Percentiles rank a stretch among this genome's conserved stretches.
phyloP scores from a whole-genome alignment of 2,329 filamentous ascomycete genomes.

The Lecanicillium sp. region DNA sequence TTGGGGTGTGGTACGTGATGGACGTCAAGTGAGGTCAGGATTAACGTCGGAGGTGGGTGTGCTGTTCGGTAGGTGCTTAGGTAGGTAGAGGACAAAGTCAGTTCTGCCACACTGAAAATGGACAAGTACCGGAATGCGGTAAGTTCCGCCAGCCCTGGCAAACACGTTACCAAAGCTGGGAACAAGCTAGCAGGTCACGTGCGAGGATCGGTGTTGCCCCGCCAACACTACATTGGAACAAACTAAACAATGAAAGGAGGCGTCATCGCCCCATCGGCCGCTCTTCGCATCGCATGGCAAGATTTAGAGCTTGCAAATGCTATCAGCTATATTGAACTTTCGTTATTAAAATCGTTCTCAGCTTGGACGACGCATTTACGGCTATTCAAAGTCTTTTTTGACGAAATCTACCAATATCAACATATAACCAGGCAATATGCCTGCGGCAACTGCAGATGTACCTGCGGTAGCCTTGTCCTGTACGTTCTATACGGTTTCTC shows the following conservation, averaged over 20 bases:
- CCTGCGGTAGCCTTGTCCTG: slow-evolving; percentile 63
- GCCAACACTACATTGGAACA: slow-evolving; percentile 3
- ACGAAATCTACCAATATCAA: too few relatives aligned
- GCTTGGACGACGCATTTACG: background rate
- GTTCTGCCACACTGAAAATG: slow-evolving; percentile 7
- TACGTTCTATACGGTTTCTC: slow-evolving; percentile 19
- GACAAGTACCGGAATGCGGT: slow-evolving; percentile 3
- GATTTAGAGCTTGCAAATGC: slow-evolving; percentile 1
- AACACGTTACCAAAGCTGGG: slow-evolving; percentile 9
- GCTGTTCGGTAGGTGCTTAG: too few relatives aligned
- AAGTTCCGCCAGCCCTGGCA: slow-evolving; percentile 7
- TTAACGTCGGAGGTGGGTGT: slow-evolving; percentile 5
- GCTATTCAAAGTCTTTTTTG: background rate
- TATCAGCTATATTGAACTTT: background rate
- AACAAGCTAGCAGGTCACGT: slow-evolving; percentile 8
- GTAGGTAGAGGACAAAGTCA: slow-evolving; percentile 8
- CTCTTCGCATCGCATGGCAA: background rate
- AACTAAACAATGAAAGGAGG: slow-evolving; percentile 9
- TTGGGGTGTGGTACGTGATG: background rate
- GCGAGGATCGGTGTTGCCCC: slow-evolving; percentile 1
- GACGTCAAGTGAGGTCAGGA: slow-evolving; percentile 1
- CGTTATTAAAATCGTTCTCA: background rate
- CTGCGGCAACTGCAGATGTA: slow-evolving; percentile 51
- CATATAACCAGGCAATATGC: slow-evolving; percentile 35
- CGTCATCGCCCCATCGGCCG: slow-evolving; percentile 3